Conservation (phyloP, 495 filamentous ascomycete species). For the Penicillium verhagenii region DNA sequence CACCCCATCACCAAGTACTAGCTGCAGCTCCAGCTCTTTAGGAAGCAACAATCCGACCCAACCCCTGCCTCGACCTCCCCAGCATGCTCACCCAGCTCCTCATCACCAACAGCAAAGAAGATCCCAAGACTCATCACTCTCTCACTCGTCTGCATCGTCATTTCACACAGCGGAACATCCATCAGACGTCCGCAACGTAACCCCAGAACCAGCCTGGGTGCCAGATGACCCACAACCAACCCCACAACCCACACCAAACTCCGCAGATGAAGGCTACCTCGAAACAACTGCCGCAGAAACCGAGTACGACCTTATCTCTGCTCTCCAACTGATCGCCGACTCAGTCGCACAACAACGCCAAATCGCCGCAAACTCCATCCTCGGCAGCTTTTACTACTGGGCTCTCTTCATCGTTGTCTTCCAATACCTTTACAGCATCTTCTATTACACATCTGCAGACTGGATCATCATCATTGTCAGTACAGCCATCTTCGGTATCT, state of each 20-base stretch:
- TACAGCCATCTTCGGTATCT: conserved; percentile 45
- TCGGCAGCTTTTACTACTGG: conserved; percentile 51
- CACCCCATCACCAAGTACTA: too few relatives aligned
- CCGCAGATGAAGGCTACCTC: neutral
- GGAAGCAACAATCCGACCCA: too few relatives aligned
- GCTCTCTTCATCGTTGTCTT: conserved; percentile 35
- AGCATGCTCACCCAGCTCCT: neutral
- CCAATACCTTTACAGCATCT: conserved; percentile 29
- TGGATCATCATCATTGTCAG: conserved; percentile 22
- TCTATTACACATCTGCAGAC: conserved; percentile 38
- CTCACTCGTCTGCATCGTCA: neutral
- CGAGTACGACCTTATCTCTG: conserved; percentile 37
- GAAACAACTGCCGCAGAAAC: conserved; percentile 21
- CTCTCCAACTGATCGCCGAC: conserved; percentile 54
- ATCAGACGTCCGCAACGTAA: neutral
- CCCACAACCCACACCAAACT: neutral
- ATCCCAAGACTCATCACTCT: neutral
- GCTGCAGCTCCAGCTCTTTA: too few relatives aligned
- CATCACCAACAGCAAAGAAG: neutral
- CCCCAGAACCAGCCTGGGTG: neutral
- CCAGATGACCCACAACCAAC: too few relatives aligned
- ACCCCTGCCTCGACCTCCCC: neutral
- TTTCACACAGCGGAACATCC: neutral
- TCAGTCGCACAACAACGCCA: conserved; percentile 65
- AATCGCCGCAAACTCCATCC: conserved; percentile 47